Base-by-base conservation (phyloP, 441 rosid species). In the Populus hybrid region DNA sequence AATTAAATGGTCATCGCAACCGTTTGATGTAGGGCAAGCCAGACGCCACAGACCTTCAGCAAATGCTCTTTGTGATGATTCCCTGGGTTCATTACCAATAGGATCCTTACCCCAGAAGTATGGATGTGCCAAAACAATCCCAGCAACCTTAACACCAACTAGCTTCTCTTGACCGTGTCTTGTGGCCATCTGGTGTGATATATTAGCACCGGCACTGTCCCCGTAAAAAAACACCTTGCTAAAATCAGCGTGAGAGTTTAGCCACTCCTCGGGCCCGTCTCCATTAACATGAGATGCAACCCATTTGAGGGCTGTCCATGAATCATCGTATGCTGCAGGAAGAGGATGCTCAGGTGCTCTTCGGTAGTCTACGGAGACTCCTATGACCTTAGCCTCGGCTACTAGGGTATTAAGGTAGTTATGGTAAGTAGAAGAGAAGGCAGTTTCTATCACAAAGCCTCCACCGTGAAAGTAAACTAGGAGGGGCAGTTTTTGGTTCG, bases 151-250 rank as follows among this genome's bases (percentile, higher is more conserved):
- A 23, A 81, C 6, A 0, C 83, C 85, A 0, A 0, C 24, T 46
- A 85, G 8, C 0, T 70, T 67, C 3, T 71, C 79, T 6, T 23
- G 8, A 0, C 88, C 90, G 0, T 72, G 68, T 66, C 59, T 79
- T 26, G 80, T 65, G 0, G 71, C 84, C 73, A 85, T 71, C 77
- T 0, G 77, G 30, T 80, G 50, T 16, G 86, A 81, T 16, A 90
- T 85, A 40, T 84, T 88, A 18, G 79, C 90, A 16, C 92, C 90
- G 14, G 84, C 85, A 64, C 84, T 81, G 28, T 83, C 86, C 7
- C 88, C 88, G 0, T 68, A 76, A 4, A 84, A 30, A 20, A 82
- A 82, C 4, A 84, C 74, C 34, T 73, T 68, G 7, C 59, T 18
- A 26, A 78, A 74, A 66, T 83, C 80, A 14, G 77, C 81, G 57